Evolutionary conservation across 495 filamentous ascomycete genomes (phyloP), one percentile per base, ranked within the genome.

Genomic region (Margaritispora aquatica): DNA sequence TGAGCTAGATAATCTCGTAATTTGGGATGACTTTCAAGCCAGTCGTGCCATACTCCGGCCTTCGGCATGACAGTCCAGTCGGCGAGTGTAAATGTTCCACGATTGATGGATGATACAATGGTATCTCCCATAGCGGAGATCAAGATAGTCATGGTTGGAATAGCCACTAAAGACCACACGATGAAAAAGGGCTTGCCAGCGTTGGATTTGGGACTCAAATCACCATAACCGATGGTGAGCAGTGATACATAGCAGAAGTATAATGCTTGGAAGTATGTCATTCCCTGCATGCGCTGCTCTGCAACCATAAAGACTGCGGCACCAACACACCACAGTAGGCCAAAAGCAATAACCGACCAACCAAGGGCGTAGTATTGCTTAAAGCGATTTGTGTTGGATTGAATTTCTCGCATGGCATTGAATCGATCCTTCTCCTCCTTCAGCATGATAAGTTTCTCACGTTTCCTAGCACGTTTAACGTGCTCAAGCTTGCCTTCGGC

Each of bases 151-250:
- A 92, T 78, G 17, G 85, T 80, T 0, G 89, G 89, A 0, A 93
- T 79, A 11, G 89, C 88, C 19, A 91, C 74, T 1, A 93, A 71
- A 17, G 85, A 85, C 90, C 90, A 95, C 54, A 92, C 76, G 5
- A 95, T 80, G 70, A 92, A 93, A 67, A 92, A 89, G 0, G 86
- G 75, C 63, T 85, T 88, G 2, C 87, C 87, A 11, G 83, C 75
- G 64, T 88, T 89, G 55, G 80, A 86, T 47, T 76, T 74, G 0
- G 84, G 86, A 38, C 73, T 74, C 51, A 83, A 75, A 66, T 92
- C 89, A 15, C 89, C 89, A 62, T 88, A 92, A 11, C 89, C 89
- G 52, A 92, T 89, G 10, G 89, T 92, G 10, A 91, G 68, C 0
- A 93, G 80, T 2, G 82, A 77, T 1, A 82, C 83, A 64, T 87